A percentile compares a stretch with the other conserved stretches of the same genome.
phyloP scores from a whole-genome alignment of 768 basidiomycete species.

The Leccinum disarticulatum region DNA sequence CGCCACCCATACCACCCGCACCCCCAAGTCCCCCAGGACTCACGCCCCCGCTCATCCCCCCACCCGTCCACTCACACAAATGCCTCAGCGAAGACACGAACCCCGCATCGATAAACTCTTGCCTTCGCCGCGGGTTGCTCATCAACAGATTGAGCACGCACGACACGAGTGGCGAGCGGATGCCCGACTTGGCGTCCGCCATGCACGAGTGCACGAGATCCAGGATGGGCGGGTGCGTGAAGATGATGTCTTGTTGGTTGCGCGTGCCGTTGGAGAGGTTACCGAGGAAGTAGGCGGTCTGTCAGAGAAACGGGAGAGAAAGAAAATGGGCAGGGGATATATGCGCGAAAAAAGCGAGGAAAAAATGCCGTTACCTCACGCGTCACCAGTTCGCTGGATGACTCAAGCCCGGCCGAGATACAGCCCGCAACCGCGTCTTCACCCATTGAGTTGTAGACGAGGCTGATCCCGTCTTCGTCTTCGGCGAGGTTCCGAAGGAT shows the following conservation, averaged over 20 bases:
- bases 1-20: constrained; percentile 2
- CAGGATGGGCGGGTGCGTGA: constrained; percentile 53
- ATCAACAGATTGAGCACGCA: constrained; percentile 59
- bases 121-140: constrained; percentile 36
- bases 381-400: constrained; percentile 52
- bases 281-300: constrained; percentile 62
- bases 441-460: constrained; percentile 57
- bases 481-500: constrained; percentile 68
- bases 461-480: constrained; percentile 59
- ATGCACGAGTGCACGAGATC: constrained; percentile 55
- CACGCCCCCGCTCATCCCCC: constrained; percentile 20
- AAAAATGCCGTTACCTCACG: constrained; percentile 42
- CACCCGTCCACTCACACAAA: constrained; percentile 40
- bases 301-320: not conserved
- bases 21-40: constrained; percentile 31
- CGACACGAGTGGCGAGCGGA: constrained; percentile 58
- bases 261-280: constrained; percentile 66
- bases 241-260: constrained; percentile 50
- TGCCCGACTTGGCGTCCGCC: constrained; percentile 55
- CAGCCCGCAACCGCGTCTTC: constrained; percentile 43
- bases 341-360: not conserved
- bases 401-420: constrained; percentile 50
- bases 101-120: constrained; percentile 43
- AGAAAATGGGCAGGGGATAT: not conserved
- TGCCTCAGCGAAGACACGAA: constrained; percentile 44